Evolutionary conservation across 345 rosid species (phyloP), one percentile per base, ranked within the genome.

Genomic region (Clausena lansium): DNA sequence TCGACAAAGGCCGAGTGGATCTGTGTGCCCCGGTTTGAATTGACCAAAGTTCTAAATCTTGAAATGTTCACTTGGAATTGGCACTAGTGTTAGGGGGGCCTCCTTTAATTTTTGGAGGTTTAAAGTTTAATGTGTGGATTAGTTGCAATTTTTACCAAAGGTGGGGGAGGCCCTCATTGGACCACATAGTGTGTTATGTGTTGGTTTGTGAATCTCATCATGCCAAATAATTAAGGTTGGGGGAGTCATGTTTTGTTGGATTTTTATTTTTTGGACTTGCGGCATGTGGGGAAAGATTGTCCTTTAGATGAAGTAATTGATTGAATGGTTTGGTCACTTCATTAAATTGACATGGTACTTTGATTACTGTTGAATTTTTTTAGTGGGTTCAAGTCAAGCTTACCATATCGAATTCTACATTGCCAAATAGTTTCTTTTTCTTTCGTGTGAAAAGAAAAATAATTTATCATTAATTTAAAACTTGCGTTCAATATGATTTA

Each of bases 81-180:
- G 70, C 75, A 67, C 32, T 5, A 50, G 1, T 28, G 65, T 30
- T 70, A 22, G 52, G 70, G 83, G 77, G 30, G 74, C 71, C 76
- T 59, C 76, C 70, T 33, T 52, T 13, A 19, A 36, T 66, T 27
- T 25, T 22, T 61, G 58, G 57, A 57, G 24, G 59, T 78, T 62
- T 19, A 50, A 38, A 17, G 52, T 78, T 62, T 19, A 50, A 38
- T 25, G 83, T 73, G 83, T 69, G 81, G 84, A 76, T 78, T 38
- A 54, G 63, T 60, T 59, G 60, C 74, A 45, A 38, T 32, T 35
- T 52, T 47, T 28, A 55, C 24, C 52, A 20, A 65, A 11, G 28
- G 17, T 14, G 20, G 22, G 36, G 5, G 59, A 19, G 79, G 30
- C 67, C 67, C 41, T 20, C 14, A 65, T 30, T 63, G 83, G 78